Evolutionary conservation across 2,329 filamentous ascomycete species (phyloP), one percentile per base, ranked within the genome.

Genomic region (Talaromyces sp.): DNA sequence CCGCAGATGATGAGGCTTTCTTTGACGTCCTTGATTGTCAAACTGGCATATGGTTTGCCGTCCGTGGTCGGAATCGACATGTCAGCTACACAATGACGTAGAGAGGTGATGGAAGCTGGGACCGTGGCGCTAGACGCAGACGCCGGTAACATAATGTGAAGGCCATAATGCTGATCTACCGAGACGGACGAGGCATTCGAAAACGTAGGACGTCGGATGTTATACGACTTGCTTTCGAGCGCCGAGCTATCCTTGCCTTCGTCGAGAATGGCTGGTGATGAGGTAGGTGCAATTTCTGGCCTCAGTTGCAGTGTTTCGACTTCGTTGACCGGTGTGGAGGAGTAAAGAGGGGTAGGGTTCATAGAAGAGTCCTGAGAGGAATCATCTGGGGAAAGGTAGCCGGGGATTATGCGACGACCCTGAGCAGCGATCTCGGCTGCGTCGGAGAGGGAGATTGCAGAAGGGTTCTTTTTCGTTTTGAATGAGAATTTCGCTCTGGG

Each of bases 401-500:
- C 75, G 11, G 77, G 74, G 2, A 76, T 70, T 59, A 66, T 70
- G 50, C 75, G 75, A 37, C 72, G 78, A 45, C 78, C 74, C 60
- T 81, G 74, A 10, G 76, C 71, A 15, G 81, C 78, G 15, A 84
- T 64, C 58, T 83, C 79, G 5, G 81, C 81, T 39, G 82, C 81
- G 67, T 85, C 79, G 39, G 76, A 77, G 35, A 84, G 67, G 19
- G 81, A 84, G 51, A 84, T 79, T 6, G 81, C 78, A 7, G 80
- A 80, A 1, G 73, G 66, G 60, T 80, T 83, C 62, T 83, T 84
- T 60, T 76, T 77, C 43, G 77, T 78, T 68, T 86, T 95, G 79
- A 97, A 97, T 56, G 88, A 84, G 74, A 97, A 97, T 61, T 91
- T 90, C 10, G 86, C 83, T 64, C 87, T 89, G 7, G 91, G 90